A percentile compares a stretch with the other conserved stretches of the same genome.
phyloP scores from a whole-genome alignment of 2,329 filamentous ascomycete species.

The Ophiostoma tasmaniense region DNA sequence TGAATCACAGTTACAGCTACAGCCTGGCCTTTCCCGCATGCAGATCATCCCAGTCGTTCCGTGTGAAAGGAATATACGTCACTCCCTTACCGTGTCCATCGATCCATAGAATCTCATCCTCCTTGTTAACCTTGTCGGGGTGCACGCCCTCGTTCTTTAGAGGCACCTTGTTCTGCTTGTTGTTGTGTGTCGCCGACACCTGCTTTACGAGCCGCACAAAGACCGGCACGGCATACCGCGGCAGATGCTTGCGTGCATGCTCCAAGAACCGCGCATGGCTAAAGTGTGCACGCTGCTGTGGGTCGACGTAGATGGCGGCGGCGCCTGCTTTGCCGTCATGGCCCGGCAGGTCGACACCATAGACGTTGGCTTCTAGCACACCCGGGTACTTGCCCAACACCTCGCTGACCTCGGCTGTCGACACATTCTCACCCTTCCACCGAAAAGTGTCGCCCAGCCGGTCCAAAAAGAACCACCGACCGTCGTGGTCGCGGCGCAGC shows the following conservation, averaged over 20 bases:
- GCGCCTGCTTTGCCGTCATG: conserved; percentile 82
- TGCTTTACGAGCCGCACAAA: conserved; percentile 57
- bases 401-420: conserved; percentile 70
- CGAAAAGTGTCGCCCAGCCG: conserved; percentile 63
- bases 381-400: conserved; percentile 57
- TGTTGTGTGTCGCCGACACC: conserved; percentile 59
- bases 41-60: conserved; percentile 46
- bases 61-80: conserved; percentile 51
- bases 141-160: conserved; percentile 60
- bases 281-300: conserved; percentile 32
- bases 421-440: conserved; percentile 79
- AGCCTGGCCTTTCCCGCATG: conserved; percentile 25
- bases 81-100: conserved; percentile 47
- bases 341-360: conserved; percentile 68
- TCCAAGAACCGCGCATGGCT: conserved; percentile 52
- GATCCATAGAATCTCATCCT: conserved; percentile 45
- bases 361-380: conserved; percentile 75
- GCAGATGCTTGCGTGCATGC: conserved; percentile 52
- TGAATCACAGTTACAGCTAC: conserved; percentile 13
- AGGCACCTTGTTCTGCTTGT: conserved; percentile 72
- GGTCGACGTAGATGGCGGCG: conserved; percentile 29
- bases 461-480: conserved; percentile 62
- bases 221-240: conserved; percentile 66
- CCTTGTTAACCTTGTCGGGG: conserved; percentile 36
- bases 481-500: conserved; percentile 51